These are phyloP conservation scores for Croton laevigatus DNA, from an alignment of 441 rosid species.

Conservation along the genomic window DNA sequence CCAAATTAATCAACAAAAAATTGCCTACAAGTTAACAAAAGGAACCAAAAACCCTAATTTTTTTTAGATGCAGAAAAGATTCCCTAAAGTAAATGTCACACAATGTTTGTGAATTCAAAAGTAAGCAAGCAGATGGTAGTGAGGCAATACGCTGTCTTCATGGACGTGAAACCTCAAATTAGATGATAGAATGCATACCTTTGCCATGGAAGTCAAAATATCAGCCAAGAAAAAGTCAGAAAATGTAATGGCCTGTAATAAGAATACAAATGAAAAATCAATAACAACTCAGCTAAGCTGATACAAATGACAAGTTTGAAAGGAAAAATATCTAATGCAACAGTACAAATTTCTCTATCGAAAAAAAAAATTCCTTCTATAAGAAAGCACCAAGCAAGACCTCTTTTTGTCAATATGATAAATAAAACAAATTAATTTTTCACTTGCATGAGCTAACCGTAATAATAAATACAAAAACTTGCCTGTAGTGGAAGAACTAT, in stretches of 20 bases:
- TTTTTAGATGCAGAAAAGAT: not conserved
- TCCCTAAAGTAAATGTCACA: not conserved
- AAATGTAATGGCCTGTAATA: slow-evolving; percentile 77
- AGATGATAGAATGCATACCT: slow-evolving; percentile 44
- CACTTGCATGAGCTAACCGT: not conserved
- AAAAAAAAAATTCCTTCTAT: not conserved
- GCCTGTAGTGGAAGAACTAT: slow-evolving; percentile 91
- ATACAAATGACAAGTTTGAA: not conserved
- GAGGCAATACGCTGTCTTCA: not conserved
- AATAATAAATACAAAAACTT: slow-evolving; percentile 18
- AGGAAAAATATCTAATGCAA: not conserved
- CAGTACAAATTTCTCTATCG: not conserved
- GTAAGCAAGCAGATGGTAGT: not conserved
- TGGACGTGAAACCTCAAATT: not conserved
- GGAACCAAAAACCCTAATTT: not conserved
- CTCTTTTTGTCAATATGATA: not conserved
- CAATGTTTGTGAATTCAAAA: not conserved
- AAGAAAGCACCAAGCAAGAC: not conserved
- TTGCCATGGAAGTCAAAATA: slow-evolving; percentile 94
- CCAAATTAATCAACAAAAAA: not conserved
- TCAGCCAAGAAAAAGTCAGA: slow-evolving; percentile 96
- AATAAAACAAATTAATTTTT: not conserved
- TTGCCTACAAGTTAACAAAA: not conserved
- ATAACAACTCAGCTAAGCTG: not conserved
- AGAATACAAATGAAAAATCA: slow-evolving; percentile 15